phyloP scores from a whole-genome alignment of 208 protist genomes.

The Trichomonas vaginalis region DNA sequence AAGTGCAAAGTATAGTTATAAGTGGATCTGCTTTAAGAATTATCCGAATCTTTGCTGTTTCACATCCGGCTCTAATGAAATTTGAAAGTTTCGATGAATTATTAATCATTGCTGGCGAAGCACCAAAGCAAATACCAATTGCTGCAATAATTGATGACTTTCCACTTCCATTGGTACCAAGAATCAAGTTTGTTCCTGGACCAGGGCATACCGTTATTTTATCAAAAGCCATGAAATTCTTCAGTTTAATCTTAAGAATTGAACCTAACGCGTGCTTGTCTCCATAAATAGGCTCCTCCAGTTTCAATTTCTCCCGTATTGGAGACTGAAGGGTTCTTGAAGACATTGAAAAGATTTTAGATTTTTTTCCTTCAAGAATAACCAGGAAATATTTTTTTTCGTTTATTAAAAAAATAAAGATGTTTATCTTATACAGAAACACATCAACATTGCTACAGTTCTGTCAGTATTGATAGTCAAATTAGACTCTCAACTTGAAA shows the following conservation, averaged over 20 bases:
- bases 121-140: conserved; percentile 50
- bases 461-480: too few relatives aligned
- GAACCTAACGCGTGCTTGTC: background rate
- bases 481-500: too few relatives aligned
- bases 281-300: background rate
- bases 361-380: too few relatives aligned
- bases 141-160: conserved; percentile 54
- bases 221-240: conserved; percentile 43
- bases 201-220: conserved; percentile 45
- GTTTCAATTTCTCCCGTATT: background rate
- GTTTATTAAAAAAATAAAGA: too few relatives aligned
- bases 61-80: background rate
- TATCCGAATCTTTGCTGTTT: background rate
- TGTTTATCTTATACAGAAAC: too few relatives aligned
- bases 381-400: too few relatives aligned
- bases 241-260: background rate
- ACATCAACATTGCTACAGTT: too few relatives aligned
- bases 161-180: conserved; percentile 52
- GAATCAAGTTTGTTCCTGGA: conserved; percentile 52
- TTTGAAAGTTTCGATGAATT: background rate
- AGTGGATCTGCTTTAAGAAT: background rate
- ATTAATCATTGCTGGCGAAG: background rate
- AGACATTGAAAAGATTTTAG: too few relatives aligned
- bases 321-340: background rate
- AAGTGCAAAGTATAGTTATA: background rate